Evolutionary conservation across 345 rosid genomes (phyloP), one percentile per base, ranked within the genome.

Genomic region (Lepidium didymum): DNA sequence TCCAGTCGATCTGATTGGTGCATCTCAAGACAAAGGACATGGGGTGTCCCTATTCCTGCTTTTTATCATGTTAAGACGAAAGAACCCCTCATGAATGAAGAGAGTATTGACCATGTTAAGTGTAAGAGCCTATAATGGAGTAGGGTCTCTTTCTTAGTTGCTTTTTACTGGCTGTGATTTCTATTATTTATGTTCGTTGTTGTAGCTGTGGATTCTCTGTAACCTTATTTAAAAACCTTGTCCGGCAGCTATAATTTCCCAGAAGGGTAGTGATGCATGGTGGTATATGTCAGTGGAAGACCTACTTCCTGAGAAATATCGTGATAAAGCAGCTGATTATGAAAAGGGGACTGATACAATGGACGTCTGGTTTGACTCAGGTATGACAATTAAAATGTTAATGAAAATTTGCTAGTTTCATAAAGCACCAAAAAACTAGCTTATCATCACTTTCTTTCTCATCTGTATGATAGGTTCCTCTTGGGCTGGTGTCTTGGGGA

Each of bases 361-460:
- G 98, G 98, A 93, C 75, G 98, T 93, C 72, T 93, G 90, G 97
- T 93, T 93, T 78, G 96, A 93, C 85, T 93, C 98, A 58, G 94
- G 97, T 93, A 79, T 47, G 56, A 43, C 27, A 34, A 57, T 50
- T 4, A 70, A 59, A 21, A 64, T 10, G 43, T 23, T n/a, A 42
- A 13, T 25, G 10, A 52, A 25, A 60, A 18, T 7, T 18, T 16
- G 18, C 18, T 19, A 61, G 31, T 45, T 13, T 35, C 27, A 13
- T 12, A 46, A 10, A 56, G 45, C 25, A 12, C 45, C 44, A 19
- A 56, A 21, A 29, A 51, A 45, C 51, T 68, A 41, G 27, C 67
- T 56, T 56, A 21, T 42, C 33, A 53, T 68, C n/a, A 71, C 53
- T 46, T 35, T 62, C 8, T 10, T 73, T 68, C 41, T 25, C 35